Conservation (phyloP, 345 rosid species). For the Boechera divaricarpa region DNA sequence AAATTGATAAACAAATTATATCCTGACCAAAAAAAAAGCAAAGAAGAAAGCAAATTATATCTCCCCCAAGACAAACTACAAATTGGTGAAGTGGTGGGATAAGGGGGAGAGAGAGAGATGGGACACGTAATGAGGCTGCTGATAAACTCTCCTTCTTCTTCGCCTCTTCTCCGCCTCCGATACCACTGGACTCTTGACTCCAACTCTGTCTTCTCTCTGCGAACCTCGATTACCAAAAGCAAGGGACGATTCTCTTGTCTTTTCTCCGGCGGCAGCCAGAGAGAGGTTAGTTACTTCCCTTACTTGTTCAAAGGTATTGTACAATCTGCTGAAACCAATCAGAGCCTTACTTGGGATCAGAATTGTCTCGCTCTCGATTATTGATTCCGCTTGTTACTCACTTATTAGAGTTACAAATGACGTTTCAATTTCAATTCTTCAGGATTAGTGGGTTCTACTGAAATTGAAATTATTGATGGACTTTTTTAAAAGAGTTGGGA, state of each 20-base stretch:
- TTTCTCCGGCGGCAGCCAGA: conserved; percentile 69
- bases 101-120: conserved; percentile 47
- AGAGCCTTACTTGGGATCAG: not conserved
- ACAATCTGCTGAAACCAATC: not conserved
- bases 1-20: too few relatives aligned
- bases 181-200: conserved; percentile 36
- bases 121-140: conserved; percentile 48
- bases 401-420: too few relatives aligned
- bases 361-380: not conserved
- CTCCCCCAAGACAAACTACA: not conserved
- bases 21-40: too few relatives aligned
- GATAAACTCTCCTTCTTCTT: conserved; percentile 49
- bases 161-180: conserved; percentile 41
- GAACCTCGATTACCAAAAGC: conserved; percentile 48
- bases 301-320: not conserved
- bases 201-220: conserved; percentile 53
- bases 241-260: conserved; percentile 69
- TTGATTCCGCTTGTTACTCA: not conserved
- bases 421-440: not conserved
- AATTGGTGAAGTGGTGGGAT: conserved; percentile 14
- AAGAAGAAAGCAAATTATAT: not conserved
- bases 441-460: not conserved
- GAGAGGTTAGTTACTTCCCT: conserved; percentile 52
- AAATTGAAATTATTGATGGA: not conserved
- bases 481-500: not conserved